Conservation (phyloP, 1,139 yeast genomes). For the Zhuliangozyma blackwelliae region DNA sequence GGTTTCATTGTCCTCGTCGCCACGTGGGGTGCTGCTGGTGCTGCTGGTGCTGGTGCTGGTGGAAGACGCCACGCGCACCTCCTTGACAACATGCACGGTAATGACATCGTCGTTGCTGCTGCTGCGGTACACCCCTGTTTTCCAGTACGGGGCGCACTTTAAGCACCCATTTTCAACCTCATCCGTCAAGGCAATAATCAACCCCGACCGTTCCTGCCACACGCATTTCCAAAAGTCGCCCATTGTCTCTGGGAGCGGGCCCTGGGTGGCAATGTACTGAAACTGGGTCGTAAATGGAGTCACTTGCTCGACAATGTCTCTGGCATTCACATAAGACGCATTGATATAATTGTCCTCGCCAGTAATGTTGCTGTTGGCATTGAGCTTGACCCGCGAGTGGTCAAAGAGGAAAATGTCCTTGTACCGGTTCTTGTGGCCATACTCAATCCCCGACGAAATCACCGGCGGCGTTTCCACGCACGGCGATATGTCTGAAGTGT, state of each 20-base stretch:
- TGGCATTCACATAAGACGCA: slow-evolving; percentile 47
- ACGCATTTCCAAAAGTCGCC: slow-evolving; percentile 82
- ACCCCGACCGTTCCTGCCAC: slow-evolving; percentile 34
- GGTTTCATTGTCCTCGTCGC: too few relatives aligned
- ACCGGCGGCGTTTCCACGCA: slow-evolving; percentile 15
- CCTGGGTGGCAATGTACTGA: slow-evolving; percentile 79
- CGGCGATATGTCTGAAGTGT: slow-evolving; percentile 4
- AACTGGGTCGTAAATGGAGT: slow-evolving; percentile 4
- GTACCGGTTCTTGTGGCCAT: slow-evolving; percentile 73
- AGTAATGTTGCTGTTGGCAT: slow-evolving; percentile 11
- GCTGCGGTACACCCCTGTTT: slow-evolving; percentile 40
- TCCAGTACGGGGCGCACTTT: slow-evolving; percentile 57
- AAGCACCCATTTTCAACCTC: slow-evolving; percentile 49
- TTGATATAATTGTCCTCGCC: slow-evolving; percentile 41
- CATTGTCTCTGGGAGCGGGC: slow-evolving; percentile 72
- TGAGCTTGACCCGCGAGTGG: slow-evolving; percentile 64
- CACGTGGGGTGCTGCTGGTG: slow-evolving; percentile 6
- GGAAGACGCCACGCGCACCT: slow-evolving; percentile 9
- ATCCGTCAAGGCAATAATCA: slow-evolving; percentile 48
- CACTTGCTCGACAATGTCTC: neutral
- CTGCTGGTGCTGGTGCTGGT: slow-evolving; percentile 7
- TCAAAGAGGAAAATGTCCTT: slow-evolving; percentile 81
- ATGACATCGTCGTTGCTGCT: slow-evolving; percentile 23
- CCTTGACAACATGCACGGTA: slow-evolving; percentile 23
- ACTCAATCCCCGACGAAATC: slow-evolving; percentile 59